Conservation (phyloP, 805 yeast genomes). For the Metschnikowia shivogae region DNA sequence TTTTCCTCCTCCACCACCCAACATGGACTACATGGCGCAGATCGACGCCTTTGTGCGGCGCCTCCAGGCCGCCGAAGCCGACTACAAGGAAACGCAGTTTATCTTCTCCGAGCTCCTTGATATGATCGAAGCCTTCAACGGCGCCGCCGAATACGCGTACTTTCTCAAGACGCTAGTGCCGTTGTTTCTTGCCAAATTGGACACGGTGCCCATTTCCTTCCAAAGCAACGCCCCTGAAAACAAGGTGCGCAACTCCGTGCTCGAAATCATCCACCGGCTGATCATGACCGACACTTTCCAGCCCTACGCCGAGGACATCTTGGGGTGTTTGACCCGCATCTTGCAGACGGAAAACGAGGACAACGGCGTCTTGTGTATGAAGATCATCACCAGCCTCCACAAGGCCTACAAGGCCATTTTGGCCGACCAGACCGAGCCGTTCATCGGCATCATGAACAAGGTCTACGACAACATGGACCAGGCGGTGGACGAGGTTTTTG, state of each 20-base stretch:
- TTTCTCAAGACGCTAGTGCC: constrained; percentile 71
- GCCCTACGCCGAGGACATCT: constrained; percentile 58
- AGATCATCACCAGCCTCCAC: constrained; percentile 78
- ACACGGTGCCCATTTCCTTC: constrained; percentile 70
- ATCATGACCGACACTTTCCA: constrained; percentile 80
- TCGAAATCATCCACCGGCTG: constrained; percentile 77
- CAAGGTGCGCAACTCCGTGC: constrained; percentile 67
- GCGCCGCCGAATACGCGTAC: constrained; percentile 75
- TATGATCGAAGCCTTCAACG: constrained; percentile 77
- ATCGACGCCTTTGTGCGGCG: constrained; percentile 65
- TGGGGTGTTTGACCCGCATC: constrained; percentile 55
- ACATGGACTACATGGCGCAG: constrained; percentile 49
- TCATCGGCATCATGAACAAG: constrained; percentile 68
- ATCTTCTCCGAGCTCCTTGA: constrained; percentile 81
- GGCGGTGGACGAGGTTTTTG: constrained; percentile 69
- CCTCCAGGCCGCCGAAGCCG: constrained; percentile 51
- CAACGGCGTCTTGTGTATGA: constrained; percentile 88
- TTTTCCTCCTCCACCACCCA: constrained; percentile 8
- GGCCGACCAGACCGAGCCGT: constrained; percentile 69
- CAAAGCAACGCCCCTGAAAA: constrained; percentile 63
- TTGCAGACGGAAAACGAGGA: constrained; percentile 86
- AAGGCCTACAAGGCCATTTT: constrained; percentile 72
- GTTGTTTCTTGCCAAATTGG: constrained; percentile 57
- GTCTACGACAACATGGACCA: constrained; percentile 77
- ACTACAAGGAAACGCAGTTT: constrained; percentile 58